These are phyloP conservation scores for Claviceps sp. DNA, from an alignment of 2,329 filamentous ascomycete species.

Conservation along the genomic window DNA sequence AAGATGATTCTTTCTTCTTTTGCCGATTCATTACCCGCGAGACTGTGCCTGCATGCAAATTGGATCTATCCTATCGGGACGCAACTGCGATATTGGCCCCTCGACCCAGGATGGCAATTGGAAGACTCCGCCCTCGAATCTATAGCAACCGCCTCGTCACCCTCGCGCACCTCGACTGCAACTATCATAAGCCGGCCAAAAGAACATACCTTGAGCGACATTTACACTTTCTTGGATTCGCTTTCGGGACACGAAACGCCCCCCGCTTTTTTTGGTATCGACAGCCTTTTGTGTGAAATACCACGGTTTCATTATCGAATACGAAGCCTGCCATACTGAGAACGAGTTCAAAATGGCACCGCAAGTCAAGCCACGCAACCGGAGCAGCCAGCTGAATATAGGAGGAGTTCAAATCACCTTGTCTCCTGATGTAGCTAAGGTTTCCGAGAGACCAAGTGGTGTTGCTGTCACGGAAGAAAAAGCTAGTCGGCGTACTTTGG, in stretches of 20 bases:
- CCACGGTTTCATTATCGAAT: conserved; percentile 4
- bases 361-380: conserved; percentile 30
- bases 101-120: not conserved
- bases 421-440: not conserved
- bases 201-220: conserved; percentile 25
- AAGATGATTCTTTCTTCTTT: conserved; percentile 21
- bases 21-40: not conserved
- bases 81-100: conserved; percentile 11
- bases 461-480: conserved; percentile 11
- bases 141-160: conserved; percentile 2
- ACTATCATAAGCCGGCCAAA: conserved; percentile 13
- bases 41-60: conserved; percentile 8
- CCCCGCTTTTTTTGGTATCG: conserved; percentile 17
- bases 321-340: conserved; percentile 2
- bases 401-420: conserved; percentile 2
- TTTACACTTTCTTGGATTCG: conserved; percentile 34
- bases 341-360: conserved; percentile 28
- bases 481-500: conserved; percentile 1
- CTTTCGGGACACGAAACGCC: not conserved
- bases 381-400: conserved; percentile 36
- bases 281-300: conserved; percentile 14
- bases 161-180: not conserved
- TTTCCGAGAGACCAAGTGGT: conserved; percentile 22
- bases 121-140: not conserved
- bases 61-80: conserved; percentile 5